A percentile compares a stretch with the other conserved stretches of the same genome.
phyloP scores from a whole-genome alignment of 371 early-diverging fungal genomes.

The Dinochytrium kinnereticum region DNA sequence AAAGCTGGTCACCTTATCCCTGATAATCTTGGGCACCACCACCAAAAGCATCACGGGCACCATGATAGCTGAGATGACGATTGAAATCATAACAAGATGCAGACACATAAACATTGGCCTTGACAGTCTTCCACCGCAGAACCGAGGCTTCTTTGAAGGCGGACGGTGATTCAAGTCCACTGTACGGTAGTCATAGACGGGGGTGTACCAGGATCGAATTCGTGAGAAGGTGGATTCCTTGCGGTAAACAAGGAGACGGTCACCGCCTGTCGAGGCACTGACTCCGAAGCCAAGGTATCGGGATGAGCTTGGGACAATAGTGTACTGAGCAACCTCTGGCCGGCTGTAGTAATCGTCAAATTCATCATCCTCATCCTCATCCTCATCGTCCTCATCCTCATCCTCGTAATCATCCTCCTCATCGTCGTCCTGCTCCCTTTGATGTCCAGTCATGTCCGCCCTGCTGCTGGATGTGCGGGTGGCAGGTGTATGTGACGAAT shows the following conservation, averaged over 20 bases:
- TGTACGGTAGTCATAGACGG: conserved; percentile 22
- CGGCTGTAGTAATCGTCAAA: background rate
- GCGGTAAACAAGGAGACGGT: background rate
- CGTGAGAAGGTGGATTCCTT: background rate
- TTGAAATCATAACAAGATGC: background rate
- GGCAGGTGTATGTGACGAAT: too few relatives aligned
- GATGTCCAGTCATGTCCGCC: too few relatives aligned
- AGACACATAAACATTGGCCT: background rate
- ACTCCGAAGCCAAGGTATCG: background rate
- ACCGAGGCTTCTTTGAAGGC: conserved; percentile 9
- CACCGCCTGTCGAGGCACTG: background rate
- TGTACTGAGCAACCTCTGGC: background rate
- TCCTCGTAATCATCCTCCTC: background rate
- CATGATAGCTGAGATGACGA: conserved; percentile 9
- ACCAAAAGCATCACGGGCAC: conserved; percentile 25
- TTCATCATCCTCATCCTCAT: background rate
- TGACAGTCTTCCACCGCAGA: conserved; percentile 18
- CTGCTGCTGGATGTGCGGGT: too few relatives aligned
- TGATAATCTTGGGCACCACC: conserved; percentile 19
- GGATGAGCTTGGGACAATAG: background rate
- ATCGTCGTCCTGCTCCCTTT: background rate
- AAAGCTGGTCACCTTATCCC: conserved; percentile 14
- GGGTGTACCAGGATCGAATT: conserved; percentile 17
- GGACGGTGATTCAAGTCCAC: background rate
- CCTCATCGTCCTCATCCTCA: background rate